A percentile compares a stretch with the other conserved stretches of the same genome.
These are phyloP conservation scores for Botrytis pseudocinerea DNA, from an alignment of 2,329 filamentous ascomycete species.

Conservation along the genomic window DNA sequence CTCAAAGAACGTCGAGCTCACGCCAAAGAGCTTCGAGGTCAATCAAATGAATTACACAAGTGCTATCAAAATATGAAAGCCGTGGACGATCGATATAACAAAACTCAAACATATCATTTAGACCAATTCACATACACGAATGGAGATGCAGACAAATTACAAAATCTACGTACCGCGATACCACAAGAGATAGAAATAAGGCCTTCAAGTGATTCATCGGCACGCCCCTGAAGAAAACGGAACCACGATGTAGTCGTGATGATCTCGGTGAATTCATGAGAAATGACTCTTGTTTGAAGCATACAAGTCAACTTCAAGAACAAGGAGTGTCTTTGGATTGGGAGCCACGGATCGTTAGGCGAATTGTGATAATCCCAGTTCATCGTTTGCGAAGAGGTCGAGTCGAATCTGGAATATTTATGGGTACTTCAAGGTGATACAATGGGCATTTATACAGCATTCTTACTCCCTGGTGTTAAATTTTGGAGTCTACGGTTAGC, in stretches of 20 bases:
- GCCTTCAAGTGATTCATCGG: background rate
- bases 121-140: background rate
- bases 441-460: constrained; percentile 4
- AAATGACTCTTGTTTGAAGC: background rate
- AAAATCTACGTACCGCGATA: background rate
- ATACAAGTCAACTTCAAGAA: background rate
- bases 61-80: constrained; percentile 11
- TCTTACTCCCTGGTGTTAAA: background rate
- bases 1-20: constrained; percentile 10
- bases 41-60: background rate
- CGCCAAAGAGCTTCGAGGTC: constrained; percentile 4
- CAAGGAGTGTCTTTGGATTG: background rate
- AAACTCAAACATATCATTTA: background rate
- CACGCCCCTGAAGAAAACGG: background rate
- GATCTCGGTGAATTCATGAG: background rate
- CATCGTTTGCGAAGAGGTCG: background rate
- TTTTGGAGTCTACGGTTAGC: background rate
- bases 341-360: background rate
- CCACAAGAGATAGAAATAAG: background rate
- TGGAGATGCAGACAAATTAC: background rate
- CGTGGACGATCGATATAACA: constrained; percentile 1
- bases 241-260: background rate
- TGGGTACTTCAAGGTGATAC: background rate
- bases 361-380: background rate
- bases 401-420: background rate